These are phyloP conservation scores for Leccinum solheimii DNA, from an alignment of 1,284 basidiomycete species.

Conservation along the genomic window DNA sequence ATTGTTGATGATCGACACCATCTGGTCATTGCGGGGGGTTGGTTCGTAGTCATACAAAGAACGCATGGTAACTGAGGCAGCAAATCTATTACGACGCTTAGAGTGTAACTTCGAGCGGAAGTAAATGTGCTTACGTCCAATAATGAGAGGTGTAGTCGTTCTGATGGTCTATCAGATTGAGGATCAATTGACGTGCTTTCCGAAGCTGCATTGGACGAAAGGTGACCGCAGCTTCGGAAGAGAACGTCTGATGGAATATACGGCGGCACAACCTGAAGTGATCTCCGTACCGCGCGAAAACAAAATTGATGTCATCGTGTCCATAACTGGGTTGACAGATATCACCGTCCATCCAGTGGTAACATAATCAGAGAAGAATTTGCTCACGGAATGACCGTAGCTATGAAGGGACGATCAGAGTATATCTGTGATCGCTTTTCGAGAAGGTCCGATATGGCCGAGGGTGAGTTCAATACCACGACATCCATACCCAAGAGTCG, in stretches of 20 bases:
- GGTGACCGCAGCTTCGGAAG: background rate
- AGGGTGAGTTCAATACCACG: conserved; percentile 20
- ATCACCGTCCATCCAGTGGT: background rate
- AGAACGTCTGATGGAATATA: conserved; percentile 19
- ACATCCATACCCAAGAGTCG: conserved; percentile 1
- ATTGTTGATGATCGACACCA: conserved; percentile 18
- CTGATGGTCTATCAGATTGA: conserved; percentile 15
- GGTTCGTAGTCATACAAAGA: conserved; percentile 1
- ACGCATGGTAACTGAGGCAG: conserved; percentile 21
- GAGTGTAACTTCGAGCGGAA: background rate
- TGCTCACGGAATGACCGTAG: background rate
- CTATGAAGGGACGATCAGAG: conserved; percentile 24
- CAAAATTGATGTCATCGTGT: conserved; percentile 16
- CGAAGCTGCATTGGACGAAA: conserved; percentile 18
- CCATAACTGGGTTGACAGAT: conserved; percentile 14
- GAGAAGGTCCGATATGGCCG: conserved; percentile 14
- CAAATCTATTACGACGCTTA: conserved; percentile 15
- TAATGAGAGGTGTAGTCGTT: conserved; percentile 3
- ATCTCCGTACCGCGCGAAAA: conserved; percentile 19
- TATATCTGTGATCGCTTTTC: conserved; percentile 27
- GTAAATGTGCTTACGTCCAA: background rate
- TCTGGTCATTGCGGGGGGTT: conserved; percentile 15
- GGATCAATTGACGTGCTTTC: conserved; percentile 17
- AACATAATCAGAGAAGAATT: background rate
- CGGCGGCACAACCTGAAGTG: conserved; percentile 16